phyloP scores from a whole-genome alignment of 164 flowering plant species.

The Warburgia ugandensis region DNA sequence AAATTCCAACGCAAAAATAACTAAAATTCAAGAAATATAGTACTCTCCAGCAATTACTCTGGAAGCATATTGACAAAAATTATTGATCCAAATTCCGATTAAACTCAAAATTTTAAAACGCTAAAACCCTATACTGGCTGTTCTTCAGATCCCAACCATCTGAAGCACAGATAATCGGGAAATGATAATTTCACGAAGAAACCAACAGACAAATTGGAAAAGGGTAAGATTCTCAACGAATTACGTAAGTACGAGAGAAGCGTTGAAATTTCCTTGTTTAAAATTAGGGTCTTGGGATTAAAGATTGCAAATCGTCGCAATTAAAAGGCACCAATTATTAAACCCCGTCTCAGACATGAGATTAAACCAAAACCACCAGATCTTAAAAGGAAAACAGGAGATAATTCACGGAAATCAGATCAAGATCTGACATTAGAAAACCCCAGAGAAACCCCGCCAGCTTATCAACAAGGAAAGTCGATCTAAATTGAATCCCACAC shows the following conservation, averaged over 20 bases:
- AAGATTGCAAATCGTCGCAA: not conserved
- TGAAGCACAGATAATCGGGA: not conserved
- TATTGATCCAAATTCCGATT: not conserved
- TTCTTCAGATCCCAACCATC: slow-evolving; percentile 6
- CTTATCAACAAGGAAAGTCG: slow-evolving; percentile 1
- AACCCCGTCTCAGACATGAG: slow-evolving; percentile 3
- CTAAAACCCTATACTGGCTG: not conserved
- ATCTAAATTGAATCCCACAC: not conserved
- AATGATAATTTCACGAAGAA: not conserved
- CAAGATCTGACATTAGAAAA: slow-evolving; percentile 4
- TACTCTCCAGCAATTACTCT: not conserved
- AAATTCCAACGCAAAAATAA: not conserved
- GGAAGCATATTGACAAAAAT: not conserved
- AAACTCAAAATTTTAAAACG: not conserved
- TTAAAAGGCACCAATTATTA: slow-evolving; percentile 1
- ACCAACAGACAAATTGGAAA: not conserved
- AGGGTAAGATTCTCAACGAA: not conserved
- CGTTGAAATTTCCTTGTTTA: too few species aligned
- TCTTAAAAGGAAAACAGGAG: too few species aligned
- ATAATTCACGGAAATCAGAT: too few species aligned
- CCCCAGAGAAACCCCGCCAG: not conserved
- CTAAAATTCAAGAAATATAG: not conserved
- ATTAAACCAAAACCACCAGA: slow-evolving; percentile 1
- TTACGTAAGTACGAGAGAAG: not conserved
- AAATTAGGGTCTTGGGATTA: too few species aligned